Evolutionary conservation across 306 rosid species (phyloP).

Genomic region (Ceratonia siliqua): DNA sequence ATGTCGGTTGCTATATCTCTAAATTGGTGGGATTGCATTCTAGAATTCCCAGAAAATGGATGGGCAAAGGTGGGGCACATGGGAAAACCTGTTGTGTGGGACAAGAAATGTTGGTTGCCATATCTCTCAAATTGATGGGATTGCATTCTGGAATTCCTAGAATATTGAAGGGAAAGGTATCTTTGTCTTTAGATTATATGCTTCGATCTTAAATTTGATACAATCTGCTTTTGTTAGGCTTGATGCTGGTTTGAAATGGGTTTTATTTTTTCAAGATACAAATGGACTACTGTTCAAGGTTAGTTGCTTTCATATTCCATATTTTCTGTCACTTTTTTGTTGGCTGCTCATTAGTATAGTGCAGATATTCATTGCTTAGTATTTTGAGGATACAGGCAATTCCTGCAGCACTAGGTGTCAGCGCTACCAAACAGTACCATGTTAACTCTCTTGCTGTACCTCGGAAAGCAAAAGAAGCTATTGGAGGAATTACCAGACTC

Average conservation of each 20-base stretch:
- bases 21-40: slow-evolving; percentile 28
- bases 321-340: slow-evolving; percentile 18
- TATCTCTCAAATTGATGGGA: slow-evolving; percentile 24
- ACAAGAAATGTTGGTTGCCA: slow-evolving; percentile 5
- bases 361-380: slow-evolving; percentile 26
- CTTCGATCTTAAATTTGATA: slow-evolving; percentile 29
- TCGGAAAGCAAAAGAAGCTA: slow-evolving; percentile 98
- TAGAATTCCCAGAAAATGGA: slow-evolving; percentile 11
- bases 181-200: background rate
- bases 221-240: slow-evolving; percentile 48
- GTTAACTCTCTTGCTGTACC: slow-evolving; percentile 97
- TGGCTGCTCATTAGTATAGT: slow-evolving; percentile 2
- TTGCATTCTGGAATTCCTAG: slow-evolving; percentile 13
- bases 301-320: slow-evolving; percentile 23
- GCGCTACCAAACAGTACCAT: slow-evolving; percentile 79
- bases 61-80: background rate
- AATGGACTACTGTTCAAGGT: slow-evolving; percentile 97
- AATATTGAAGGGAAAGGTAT: slow-evolving; percentile 14
- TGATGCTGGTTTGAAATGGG: slow-evolving; percentile 94
- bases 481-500: slow-evolving; percentile 91
- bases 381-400: slow-evolving; percentile 58
- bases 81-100: background rate
- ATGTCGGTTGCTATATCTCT: slow-evolving; percentile 8
- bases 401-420: slow-evolving; percentile 91
- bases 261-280: slow-evolving; percentile 97